Evolutionary conservation across 2,329 filamentous ascomycete genomes (phyloP).

Genomic region (Neopestalotiopsis clavispora): DNA sequence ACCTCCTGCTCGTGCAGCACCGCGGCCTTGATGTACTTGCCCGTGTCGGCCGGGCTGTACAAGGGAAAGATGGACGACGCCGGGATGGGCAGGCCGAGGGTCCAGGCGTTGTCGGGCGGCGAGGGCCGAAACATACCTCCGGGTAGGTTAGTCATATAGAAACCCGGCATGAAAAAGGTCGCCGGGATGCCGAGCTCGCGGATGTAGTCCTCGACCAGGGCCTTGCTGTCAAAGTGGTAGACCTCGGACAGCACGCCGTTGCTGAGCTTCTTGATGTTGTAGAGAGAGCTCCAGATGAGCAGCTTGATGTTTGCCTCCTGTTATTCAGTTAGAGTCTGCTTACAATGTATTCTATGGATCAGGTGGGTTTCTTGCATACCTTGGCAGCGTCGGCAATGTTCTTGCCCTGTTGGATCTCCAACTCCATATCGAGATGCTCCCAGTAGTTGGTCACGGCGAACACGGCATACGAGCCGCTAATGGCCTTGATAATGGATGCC

Average conservation of each 20-base stretch:
- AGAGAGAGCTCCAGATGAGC: conserved; percentile 49
- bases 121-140: conserved; percentile 30
- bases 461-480: conserved; percentile 52
- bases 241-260: conserved; percentile 46
- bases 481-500: conserved; percentile 46
- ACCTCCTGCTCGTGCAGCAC: conserved; percentile 38
- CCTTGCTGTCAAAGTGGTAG: conserved; percentile 37
- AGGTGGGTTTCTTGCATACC: conserved; percentile 25
- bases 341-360: too few species aligned
- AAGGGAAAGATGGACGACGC: conserved; percentile 33
- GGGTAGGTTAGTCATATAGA: conserved; percentile 57
- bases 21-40: conserved; percentile 39
- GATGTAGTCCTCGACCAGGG: conserved; percentile 15
- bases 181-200: conserved; percentile 43
- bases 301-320: conserved; percentile 47
- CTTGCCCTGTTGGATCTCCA: conserved; percentile 51
- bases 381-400: conserved; percentile 52
- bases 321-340: conserved; percentile 15
- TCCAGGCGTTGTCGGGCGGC: conserved; percentile 36
- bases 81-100: conserved; percentile 32
- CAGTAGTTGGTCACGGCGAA: conserved; percentile 60
- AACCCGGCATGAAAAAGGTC: conserved; percentile 53
- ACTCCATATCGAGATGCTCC: conserved; percentile 45
- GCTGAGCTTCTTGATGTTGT: conserved; percentile 37
- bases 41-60: conserved; percentile 37